Evolutionary conservation across 73 alveolate genomes (phyloP).

Genomic region (Tetrahymena malaccensis): DNA sequence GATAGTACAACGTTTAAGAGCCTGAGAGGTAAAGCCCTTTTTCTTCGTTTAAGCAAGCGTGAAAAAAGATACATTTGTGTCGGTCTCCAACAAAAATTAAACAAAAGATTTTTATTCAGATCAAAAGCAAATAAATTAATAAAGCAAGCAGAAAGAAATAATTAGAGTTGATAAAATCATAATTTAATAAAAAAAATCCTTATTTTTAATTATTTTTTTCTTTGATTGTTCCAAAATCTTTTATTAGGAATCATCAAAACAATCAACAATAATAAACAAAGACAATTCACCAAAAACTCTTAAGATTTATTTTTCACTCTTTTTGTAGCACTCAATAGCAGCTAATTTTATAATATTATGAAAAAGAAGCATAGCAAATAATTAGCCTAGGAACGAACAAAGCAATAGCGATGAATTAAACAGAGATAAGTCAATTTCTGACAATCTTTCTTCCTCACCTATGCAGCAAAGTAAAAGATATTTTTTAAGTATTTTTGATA

Average conservation of each 20-base stretch:
- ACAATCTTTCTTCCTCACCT: background rate
- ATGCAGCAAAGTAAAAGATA: background rate
- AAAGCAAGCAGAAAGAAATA: background rate
- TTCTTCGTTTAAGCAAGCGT: background rate
- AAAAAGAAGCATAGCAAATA: background rate
- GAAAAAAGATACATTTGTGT: background rate
- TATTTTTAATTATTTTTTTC: background rate
- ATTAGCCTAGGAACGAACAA: background rate
- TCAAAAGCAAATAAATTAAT: background rate
- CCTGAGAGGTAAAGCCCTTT: background rate
- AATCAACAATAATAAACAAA: background rate
- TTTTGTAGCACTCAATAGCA: background rate
- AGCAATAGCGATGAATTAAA: background rate
- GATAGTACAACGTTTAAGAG: background rate
- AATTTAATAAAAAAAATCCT: background rate
- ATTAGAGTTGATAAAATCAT: background rate
- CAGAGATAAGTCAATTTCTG: background rate
- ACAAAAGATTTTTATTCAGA: background rate
- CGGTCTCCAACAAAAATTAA: background rate
- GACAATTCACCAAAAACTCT: background rate
- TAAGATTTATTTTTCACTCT: background rate
- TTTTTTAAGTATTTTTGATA: background rate
- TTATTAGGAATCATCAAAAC: background rate
- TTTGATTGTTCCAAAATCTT: background rate
- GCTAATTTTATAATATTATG: background rate